Conservation (phyloP, 2,329 filamentous ascomycete genomes). For the Graphiopsis chlorocephala region DNA sequence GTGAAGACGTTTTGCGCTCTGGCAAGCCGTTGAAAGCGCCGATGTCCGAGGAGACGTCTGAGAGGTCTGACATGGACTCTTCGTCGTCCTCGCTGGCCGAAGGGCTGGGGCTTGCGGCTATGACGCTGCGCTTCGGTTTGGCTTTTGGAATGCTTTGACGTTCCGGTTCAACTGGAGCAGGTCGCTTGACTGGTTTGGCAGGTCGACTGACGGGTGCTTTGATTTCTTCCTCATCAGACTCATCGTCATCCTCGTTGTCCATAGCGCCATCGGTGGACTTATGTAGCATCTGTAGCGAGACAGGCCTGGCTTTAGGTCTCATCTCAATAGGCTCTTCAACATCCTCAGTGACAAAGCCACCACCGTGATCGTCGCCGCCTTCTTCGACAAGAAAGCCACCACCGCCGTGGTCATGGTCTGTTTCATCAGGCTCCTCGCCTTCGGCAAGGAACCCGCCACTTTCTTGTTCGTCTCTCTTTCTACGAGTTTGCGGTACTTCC, state of each 20-base stretch:
- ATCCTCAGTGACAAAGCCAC: conserved; percentile 40
- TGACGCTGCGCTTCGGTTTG: background rate
- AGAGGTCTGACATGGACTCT: conserved; percentile 11
- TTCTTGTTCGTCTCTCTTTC: conserved; percentile 17
- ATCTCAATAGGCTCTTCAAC: conserved; percentile 29
- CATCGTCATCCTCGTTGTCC: conserved; percentile 18
- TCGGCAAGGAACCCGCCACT: conserved; percentile 31
- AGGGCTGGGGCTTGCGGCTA: background rate
- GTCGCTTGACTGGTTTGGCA: conserved; percentile 6
- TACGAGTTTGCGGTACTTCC: conserved; percentile 31
- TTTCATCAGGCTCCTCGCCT: conserved; percentile 25
- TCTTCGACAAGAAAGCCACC: conserved; percentile 38
- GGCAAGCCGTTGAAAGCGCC: conserved; percentile 10
- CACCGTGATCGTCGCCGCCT: conserved; percentile 27
- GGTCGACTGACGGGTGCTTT: background rate
- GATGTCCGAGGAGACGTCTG: conserved; percentile 1
- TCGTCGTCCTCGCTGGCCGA: conserved; percentile 13
- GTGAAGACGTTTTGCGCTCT: conserved; percentile 20
- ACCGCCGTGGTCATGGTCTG: conserved; percentile 27
- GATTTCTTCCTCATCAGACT: conserved; percentile 13
- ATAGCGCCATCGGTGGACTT: conserved; percentile 29
- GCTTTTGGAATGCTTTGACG: background rate
- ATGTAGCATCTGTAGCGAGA: conserved; percentile 28
- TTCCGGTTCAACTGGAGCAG: conserved; percentile 16
- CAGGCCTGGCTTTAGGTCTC: conserved; percentile 24